Evolutionary conservation across 805 yeast genomes (phyloP).

Genomic region (Candida maris): DNA sequence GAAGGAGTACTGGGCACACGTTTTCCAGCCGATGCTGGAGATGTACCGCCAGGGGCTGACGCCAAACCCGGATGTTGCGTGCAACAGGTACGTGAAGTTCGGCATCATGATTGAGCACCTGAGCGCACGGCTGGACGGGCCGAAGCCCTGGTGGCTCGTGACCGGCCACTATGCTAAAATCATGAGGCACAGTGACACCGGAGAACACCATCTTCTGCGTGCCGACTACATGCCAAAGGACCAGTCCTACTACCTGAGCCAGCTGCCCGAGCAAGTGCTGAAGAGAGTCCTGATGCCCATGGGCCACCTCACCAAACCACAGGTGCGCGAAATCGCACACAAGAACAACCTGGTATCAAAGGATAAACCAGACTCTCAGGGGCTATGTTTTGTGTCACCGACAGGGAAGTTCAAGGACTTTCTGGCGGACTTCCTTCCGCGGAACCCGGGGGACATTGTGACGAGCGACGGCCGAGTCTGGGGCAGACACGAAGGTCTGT

Average conservation of each 20-base stretch:
- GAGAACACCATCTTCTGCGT: conserved; percentile 48
- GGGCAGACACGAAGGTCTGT: conserved; percentile 82
- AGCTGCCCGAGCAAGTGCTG: conserved; percentile 47
- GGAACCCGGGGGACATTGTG: conserved; percentile 75
- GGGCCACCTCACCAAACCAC: conserved; percentile 72
- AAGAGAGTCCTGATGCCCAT: conserved; percentile 67
- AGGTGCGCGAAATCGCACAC: conserved; percentile 67
- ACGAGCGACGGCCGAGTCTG: conserved; percentile 70
- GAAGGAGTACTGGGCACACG: conserved; percentile 87
- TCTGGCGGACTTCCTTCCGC: conserved; percentile 66
- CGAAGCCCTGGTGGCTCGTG: conserved; percentile 71
- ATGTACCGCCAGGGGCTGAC: conserved; percentile 70
- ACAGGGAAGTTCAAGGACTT: conserved; percentile 64
- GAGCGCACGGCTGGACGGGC: conserved; percentile 9
- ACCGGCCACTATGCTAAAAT: conserved; percentile 81
- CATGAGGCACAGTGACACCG: conserved; percentile 31
- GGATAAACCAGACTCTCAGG: conserved; percentile 88
- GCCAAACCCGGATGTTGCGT: conserved; percentile 92
- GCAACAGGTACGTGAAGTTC: conserved; percentile 83
- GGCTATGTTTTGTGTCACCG: conserved; percentile 84
- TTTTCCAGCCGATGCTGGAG: conserved; percentile 87
- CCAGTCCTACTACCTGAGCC: conserved; percentile 86
- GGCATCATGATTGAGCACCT: conserved; percentile 68
- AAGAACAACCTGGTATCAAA: conserved; percentile 54
- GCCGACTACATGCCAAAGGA: conserved; percentile 66